Conservation (phyloP, 2,329 filamentous ascomycete species). For the Aspergillus pseudonomiae region DNA sequence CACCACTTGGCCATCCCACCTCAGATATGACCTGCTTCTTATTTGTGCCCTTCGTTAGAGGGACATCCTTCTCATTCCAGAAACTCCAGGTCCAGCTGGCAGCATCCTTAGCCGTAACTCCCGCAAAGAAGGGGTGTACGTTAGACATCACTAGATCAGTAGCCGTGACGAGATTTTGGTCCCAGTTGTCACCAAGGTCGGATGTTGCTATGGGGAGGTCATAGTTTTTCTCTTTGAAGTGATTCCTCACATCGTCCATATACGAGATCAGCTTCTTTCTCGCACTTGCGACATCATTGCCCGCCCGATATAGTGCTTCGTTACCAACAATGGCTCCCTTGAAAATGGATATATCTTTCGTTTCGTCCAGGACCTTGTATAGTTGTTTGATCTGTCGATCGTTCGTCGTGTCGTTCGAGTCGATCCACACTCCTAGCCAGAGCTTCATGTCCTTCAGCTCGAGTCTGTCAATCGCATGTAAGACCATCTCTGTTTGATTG, state of each 20-base stretch:
- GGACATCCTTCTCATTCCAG: constrained; percentile 71
- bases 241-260: constrained; percentile 69
- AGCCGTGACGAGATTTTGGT: constrained; percentile 63
- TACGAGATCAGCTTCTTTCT: constrained; percentile 64
- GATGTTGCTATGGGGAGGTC: constrained; percentile 80
- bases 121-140: constrained; percentile 93
- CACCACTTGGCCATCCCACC: constrained; percentile 85
- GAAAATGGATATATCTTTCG: constrained; percentile 51
- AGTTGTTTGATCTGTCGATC: constrained; percentile 79
- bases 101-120: constrained; percentile 68
- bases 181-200: constrained; percentile 90
- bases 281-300: constrained; percentile 62
- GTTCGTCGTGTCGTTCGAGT: constrained; percentile 81
- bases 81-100: constrained; percentile 82
- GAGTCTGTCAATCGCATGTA: constrained; percentile 77
- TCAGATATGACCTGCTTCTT: constrained; percentile 84
- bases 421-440: constrained; percentile 95
- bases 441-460: constrained; percentile 76
- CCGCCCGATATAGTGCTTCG: constrained; percentile 61
- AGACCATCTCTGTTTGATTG: constrained; percentile 93
- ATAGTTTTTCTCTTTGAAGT: constrained; percentile 69
- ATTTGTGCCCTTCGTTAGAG: constrained; percentile 60
- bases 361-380: constrained; percentile 74
- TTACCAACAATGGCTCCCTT: constrained; percentile 67
- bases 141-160: constrained; percentile 95